Evolutionary conservation across 1,139 yeast genomes (phyloP).

Genomic region (Yamadazyma pseudoaaseri): DNA sequence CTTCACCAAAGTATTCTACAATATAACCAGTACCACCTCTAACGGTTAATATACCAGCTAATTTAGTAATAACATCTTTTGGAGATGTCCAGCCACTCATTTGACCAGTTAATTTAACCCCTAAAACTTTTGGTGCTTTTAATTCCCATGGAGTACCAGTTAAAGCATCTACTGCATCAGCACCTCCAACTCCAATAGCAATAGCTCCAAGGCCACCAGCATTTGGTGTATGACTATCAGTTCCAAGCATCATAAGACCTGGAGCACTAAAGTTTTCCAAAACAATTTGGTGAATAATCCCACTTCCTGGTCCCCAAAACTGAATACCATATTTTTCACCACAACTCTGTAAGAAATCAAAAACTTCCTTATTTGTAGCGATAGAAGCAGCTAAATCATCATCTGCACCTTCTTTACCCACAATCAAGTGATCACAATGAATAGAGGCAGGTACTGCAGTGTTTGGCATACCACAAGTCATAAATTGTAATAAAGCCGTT

Average conservation of each 20-base stretch:
- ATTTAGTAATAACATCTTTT: constrained; percentile 91
- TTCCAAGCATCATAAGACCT: constrained; percentile 95
- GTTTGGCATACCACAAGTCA: constrained; percentile 93
- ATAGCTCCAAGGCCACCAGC: constrained; percentile 99
- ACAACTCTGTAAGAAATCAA: constrained; percentile 89
- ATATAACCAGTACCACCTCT: constrained; percentile 99
- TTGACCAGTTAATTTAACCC: constrained; percentile 94
- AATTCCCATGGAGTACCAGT: constrained; percentile 96
- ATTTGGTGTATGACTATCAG: constrained; percentile 98
- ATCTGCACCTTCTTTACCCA: constrained; percentile 93
- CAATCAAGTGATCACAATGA: constrained; percentile 98
- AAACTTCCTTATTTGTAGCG: constrained; percentile 92
- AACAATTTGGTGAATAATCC: constrained; percentile 97
- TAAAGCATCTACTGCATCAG: constrained; percentile 98
- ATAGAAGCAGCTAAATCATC: constrained; percentile 94
- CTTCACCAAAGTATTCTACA: constrained; percentile 96
- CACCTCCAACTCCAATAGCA: constrained; percentile 99
- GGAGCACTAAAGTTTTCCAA: constrained; percentile 98
- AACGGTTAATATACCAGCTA: constrained; percentile 97
- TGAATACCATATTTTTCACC: constrained; percentile 98
- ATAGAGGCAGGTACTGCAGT: constrained; percentile 97
- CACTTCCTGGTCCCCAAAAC: constrained; percentile 99
- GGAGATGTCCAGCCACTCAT: constrained; percentile 99
- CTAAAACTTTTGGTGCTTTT: constrained; percentile 96
- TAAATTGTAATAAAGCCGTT: constrained; percentile 98